phyloP scores from a whole-genome alignment of 2,329 filamentous ascomycete genomes.

The Aspergillus puulaauensis region DNA sequence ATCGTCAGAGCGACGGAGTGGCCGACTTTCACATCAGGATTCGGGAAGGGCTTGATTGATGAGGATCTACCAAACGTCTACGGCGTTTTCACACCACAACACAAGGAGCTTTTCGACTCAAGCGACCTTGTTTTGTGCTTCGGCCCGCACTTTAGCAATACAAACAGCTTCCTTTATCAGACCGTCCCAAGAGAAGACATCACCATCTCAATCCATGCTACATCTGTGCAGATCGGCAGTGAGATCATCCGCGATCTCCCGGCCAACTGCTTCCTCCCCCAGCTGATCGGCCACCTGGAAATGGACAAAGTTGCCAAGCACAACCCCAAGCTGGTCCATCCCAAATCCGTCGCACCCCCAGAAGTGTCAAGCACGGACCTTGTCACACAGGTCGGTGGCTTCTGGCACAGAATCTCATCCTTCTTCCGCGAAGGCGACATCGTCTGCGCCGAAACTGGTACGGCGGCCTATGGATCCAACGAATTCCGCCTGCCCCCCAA shows the following conservation, averaged over 20 bases:
- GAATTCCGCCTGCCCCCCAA: conserved; percentile 52
- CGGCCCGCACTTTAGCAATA: conserved; percentile 48
- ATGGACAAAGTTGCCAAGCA: conserved; percentile 50
- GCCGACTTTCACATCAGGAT: conserved; percentile 48
- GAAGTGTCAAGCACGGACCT: conserved; percentile 29
- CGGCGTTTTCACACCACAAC: conserved; percentile 43
- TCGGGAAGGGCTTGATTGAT: conserved; percentile 52
- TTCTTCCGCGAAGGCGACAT: conserved; percentile 56
- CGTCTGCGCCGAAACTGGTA: conserved; percentile 59
- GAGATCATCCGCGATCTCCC: conserved; percentile 75
- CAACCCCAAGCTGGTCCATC: conserved; percentile 37
- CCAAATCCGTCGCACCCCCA: conserved; percentile 35
- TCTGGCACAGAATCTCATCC: conserved; percentile 49
- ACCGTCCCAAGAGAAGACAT: conserved; percentile 74
- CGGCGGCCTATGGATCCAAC: conserved; percentile 55
- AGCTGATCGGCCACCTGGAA: conserved; percentile 64
- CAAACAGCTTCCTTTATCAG: conserved; percentile 68
- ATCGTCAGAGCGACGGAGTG: conserved; percentile 45
- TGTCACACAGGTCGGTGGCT: conserved; percentile 50
- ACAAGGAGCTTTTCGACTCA: conserved; percentile 32
- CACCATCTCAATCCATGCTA: conserved; percentile 79
- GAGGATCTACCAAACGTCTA: conserved; percentile 49
- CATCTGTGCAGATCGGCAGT: conserved; percentile 70
- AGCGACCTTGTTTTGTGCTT: conserved; percentile 39
- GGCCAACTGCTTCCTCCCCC: conserved; percentile 74